A percentile compares a stretch with the other conserved stretches of the same genome.
These are phyloP conservation scores for Starmerella floricola DNA, from an alignment of 805 yeast genomes.

Conservation along the genomic window DNA sequence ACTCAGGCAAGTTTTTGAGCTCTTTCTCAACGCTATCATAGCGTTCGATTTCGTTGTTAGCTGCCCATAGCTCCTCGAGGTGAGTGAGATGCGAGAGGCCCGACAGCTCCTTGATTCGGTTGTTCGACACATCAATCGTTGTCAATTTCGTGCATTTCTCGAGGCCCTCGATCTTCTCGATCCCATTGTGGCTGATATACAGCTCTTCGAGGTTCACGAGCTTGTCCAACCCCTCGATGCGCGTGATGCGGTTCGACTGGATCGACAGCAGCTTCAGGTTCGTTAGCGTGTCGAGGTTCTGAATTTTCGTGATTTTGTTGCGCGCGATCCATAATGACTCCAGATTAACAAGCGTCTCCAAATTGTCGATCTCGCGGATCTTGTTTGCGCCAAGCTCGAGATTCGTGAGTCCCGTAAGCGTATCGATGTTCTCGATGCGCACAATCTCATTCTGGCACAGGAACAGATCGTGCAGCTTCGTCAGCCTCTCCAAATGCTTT, in stretches of 20 bases:
- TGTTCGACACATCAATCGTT: slow-evolving; percentile 72
- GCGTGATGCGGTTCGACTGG: slow-evolving; percentile 70
- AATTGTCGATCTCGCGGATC: slow-evolving; percentile 42
- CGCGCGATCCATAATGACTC: slow-evolving; percentile 88
- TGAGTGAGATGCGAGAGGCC: slow-evolving; percentile 51
- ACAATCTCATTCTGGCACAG: slow-evolving; percentile 81
- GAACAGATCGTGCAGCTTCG: slow-evolving; percentile 53
- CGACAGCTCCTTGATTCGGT: slow-evolving; percentile 48
- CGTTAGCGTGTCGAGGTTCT: slow-evolving; percentile 46
- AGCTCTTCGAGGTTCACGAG: slow-evolving; percentile 68
- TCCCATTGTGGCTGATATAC: slow-evolving; percentile 75
- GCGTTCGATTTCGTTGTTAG: slow-evolving; percentile 55
- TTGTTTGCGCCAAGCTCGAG: slow-evolving; percentile 88
- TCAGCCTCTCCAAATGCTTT: slow-evolving; percentile 57
- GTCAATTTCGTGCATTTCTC: slow-evolving; percentile 55
- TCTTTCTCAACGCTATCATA: slow-evolving; percentile 60
- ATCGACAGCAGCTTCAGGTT: slow-evolving; percentile 70
- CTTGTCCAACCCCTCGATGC: slow-evolving; percentile 68
- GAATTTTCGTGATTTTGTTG: slow-evolving; percentile 54
- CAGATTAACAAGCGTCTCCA: slow-evolving; percentile 44
- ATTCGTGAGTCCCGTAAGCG: slow-evolving; percentile 45
- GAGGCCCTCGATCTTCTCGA: slow-evolving; percentile 62
- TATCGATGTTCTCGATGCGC: slow-evolving; percentile 54
- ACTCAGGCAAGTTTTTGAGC: slow-evolving; percentile 45
- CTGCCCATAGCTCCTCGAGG: slow-evolving; percentile 92